Conservation (phyloP, 768 basidiomycete species). For the Tephrocybe sp. region DNA sequence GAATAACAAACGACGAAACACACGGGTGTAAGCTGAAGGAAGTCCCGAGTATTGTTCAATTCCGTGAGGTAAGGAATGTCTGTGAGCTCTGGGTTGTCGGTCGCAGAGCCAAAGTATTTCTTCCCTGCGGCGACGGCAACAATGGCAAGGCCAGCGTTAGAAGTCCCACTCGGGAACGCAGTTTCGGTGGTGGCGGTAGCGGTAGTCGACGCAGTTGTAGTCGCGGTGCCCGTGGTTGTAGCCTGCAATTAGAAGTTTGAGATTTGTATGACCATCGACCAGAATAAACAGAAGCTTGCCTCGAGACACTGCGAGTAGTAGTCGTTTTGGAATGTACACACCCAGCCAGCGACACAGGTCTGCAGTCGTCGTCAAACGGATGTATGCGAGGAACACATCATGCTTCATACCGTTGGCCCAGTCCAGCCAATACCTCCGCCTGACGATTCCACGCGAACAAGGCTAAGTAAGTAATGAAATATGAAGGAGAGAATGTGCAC, state of each 20-base stretch:
- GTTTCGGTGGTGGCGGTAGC: constrained; percentile 10
- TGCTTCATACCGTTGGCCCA: neutral
- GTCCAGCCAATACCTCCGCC: neutral
- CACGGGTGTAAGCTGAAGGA: constrained; percentile 47
- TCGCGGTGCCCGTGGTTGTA: constrained; percentile 4
- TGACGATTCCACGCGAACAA: neutral
- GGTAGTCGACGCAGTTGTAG: neutral
- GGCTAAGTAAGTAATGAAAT: neutral
- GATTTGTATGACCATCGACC: too few species aligned
- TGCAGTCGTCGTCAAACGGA: neutral
- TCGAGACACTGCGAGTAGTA: too few species aligned
- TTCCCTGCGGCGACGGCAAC: constrained; percentile 45
- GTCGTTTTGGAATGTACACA: too few species aligned
- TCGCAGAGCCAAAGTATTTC: constrained; percentile 50
- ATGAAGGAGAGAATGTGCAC: neutral
- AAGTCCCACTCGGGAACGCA: constrained; percentile 13
- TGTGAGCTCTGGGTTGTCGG: constrained; percentile 46
- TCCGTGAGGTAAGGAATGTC: constrained; percentile 40
- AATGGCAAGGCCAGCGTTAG: constrained; percentile 38
- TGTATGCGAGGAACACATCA: neutral
- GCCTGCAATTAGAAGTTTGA: too few species aligned
- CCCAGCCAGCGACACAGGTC: neutral
- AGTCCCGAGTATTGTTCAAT: constrained; percentile 38
- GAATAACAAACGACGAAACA: neutral
- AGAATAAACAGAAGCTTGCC: too few species aligned